Percentiles rank a stretch among this genome's conserved stretches.
Evolutionary conservation across 1,284 basidiomycete genomes (phyloP).

Genomic region (Thelephora terrestris): DNA sequence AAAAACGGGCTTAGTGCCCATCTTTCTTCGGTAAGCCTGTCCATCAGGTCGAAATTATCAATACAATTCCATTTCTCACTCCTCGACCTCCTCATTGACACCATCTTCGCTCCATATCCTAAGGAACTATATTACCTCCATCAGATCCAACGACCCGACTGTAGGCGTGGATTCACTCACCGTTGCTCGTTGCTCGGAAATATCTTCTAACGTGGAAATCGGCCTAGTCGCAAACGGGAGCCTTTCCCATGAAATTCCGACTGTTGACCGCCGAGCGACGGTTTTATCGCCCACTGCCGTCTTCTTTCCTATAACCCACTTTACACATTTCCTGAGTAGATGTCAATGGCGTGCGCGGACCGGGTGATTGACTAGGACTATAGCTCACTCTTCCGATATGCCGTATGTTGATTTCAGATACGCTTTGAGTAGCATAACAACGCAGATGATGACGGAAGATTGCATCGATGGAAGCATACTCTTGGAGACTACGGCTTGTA

Average conservation of each 20-base stretch:
- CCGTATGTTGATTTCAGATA: constrained; percentile 76
- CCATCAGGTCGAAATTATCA: no score
- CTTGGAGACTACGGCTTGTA: constrained; percentile 11
- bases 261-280: constrained; percentile 52
- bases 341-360: neutral
- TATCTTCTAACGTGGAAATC: constrained; percentile 50
- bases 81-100: constrained; percentile 59
- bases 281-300: constrained; percentile 75
- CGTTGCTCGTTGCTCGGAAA: constrained; percentile 42
- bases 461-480: constrained; percentile 39
- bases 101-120: constrained; percentile 77
- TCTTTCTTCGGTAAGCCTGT: no score
- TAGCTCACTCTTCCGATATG: constrained; percentile 75
- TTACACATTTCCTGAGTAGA: constrained; percentile 68
- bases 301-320: constrained; percentile 81
- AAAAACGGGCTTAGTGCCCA: no score
- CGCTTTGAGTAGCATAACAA: constrained; percentile 78
- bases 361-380: neutral
- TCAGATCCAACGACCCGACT: constrained; percentile 1
- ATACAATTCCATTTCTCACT: constrained; percentile 14
- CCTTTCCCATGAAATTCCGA: constrained; percentile 59
- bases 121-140: constrained; percentile 42
- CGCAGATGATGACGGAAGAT: constrained; percentile 64
- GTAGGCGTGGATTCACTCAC: constrained; percentile 28
- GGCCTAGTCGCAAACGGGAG: constrained; percentile 53